Evolutionary conservation across 1,284 basidiomycete genomes (phyloP).

Genomic region (Ganoderma lingzhi): DNA sequence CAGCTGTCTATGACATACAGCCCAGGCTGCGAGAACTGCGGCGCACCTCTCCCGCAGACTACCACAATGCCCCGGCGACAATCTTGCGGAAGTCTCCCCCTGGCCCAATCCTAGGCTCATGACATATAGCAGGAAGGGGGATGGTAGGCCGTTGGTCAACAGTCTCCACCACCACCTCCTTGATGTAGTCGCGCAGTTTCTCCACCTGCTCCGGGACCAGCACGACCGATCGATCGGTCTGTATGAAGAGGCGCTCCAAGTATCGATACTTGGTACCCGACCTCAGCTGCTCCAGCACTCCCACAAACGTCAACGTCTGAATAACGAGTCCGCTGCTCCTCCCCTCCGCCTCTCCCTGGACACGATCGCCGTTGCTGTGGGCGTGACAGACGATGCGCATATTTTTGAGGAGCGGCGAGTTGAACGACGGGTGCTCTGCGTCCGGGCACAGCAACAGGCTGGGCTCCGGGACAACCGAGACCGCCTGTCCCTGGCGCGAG

Average conservation of each 20-base stretch:
- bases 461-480: not conserved
- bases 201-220: not conserved
- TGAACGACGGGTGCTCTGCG: not conserved
- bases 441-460: not conserved
- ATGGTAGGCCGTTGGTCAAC: not conserved
- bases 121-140: conserved; percentile 5
- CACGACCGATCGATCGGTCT: not conserved
- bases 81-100: not conserved
- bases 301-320: not conserved
- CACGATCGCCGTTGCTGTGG: not conserved
- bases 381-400: conserved; percentile 1
- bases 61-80: conserved; percentile 11
- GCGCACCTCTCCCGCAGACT: not conserved
- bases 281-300: not conserved
- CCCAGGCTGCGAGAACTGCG: not conserved
- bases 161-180: conserved; percentile 6
- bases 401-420: not conserved
- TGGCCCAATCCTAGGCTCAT: not conserved
- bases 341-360: not conserved
- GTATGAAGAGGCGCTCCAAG: not conserved
- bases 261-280: not conserved
- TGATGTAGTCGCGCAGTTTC: conserved; percentile 5
- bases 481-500: not conserved
- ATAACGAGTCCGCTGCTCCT: not conserved
- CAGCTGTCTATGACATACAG: not conserved